These are phyloP conservation scores for Leccinum olivaceoglutinosum DNA, from an alignment of 1,284 basidiomycete genomes.

Conservation along the genomic window DNA sequence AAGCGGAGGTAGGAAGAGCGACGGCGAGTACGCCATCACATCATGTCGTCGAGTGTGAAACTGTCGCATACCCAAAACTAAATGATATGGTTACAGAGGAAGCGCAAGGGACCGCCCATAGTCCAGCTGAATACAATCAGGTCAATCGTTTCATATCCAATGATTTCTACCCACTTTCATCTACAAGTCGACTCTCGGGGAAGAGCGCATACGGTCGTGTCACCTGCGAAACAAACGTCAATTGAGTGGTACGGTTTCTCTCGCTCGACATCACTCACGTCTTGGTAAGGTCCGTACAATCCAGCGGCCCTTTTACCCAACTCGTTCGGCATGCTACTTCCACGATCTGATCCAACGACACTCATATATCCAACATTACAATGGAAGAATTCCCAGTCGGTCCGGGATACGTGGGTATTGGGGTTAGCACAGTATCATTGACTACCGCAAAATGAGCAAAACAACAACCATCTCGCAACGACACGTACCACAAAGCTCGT, in stretches of 20 bases:
- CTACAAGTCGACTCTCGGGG: constrained; percentile 66
- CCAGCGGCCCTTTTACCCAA: constrained; percentile 64
- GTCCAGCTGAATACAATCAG: constrained; percentile 43
- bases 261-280: constrained; percentile 41
- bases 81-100: constrained; percentile 64
- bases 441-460: constrained; percentile 34
- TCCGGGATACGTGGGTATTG: constrained; percentile 65
- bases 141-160: constrained; percentile 1
- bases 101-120: constrained; percentile 81
- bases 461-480: background rate
- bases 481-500: constrained; percentile 47
- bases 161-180: constrained; percentile 35
- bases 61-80: constrained; percentile 57
- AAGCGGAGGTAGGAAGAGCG: too few relatives aligned
- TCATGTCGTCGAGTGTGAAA: too few relatives aligned
- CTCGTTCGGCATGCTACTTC: constrained; percentile 3
- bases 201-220: constrained; percentile 61
- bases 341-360: constrained; percentile 10
- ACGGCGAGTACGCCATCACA: too few relatives aligned
- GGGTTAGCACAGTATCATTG: constrained; percentile 51
- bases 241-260: constrained; percentile 2
- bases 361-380: constrained; percentile 74
- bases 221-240: constrained; percentile 43
- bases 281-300: constrained; percentile 77
- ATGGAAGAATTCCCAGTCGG: constrained; percentile 54